Evolutionary conservation across 139 green algal genomes (phyloP).

Genomic region (Diplosphaera chodatii): DNA sequence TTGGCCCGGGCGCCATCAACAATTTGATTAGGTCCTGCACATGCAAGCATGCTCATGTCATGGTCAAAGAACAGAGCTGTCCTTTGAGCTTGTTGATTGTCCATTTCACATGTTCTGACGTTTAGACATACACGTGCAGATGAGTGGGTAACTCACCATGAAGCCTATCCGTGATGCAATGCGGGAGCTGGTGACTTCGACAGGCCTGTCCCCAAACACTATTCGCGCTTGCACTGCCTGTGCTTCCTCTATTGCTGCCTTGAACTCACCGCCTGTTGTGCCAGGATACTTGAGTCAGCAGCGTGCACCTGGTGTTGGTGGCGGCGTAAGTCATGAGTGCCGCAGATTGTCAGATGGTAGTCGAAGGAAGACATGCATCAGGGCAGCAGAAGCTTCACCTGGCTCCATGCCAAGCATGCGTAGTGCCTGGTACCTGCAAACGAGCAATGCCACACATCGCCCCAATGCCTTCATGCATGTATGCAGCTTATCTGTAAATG

Average conservation of each 20-base stretch:
- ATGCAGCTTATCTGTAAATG: too few relatives aligned
- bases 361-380: too few relatives aligned
- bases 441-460: too few relatives aligned
- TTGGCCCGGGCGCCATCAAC: not conserved
- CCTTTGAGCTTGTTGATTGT: too few relatives aligned
- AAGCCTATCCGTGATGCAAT: not conserved
- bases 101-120: too few relatives aligned
- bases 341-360: not conserved
- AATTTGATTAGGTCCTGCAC: not conserved
- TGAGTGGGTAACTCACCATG: not conserved
- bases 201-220: not conserved
- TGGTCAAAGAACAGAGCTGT: too few relatives aligned
- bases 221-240: not conserved
- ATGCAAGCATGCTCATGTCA: too few relatives aligned
- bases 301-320: too few relatives aligned
- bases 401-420: constrained; percentile 26
- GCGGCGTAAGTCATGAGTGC: too few relatives aligned
- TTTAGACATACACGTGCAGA: not conserved
- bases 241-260: constrained; percentile 46
- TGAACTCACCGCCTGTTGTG: constrained; percentile 32
- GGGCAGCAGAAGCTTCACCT: not conserved
- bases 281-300: too few relatives aligned
- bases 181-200: not conserved
- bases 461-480: too few relatives aligned
- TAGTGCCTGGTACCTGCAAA: constrained; percentile 22